Conservation (phyloP, 2,329 filamentous ascomycete genomes). For the Neoascochyta sp. region DNA sequence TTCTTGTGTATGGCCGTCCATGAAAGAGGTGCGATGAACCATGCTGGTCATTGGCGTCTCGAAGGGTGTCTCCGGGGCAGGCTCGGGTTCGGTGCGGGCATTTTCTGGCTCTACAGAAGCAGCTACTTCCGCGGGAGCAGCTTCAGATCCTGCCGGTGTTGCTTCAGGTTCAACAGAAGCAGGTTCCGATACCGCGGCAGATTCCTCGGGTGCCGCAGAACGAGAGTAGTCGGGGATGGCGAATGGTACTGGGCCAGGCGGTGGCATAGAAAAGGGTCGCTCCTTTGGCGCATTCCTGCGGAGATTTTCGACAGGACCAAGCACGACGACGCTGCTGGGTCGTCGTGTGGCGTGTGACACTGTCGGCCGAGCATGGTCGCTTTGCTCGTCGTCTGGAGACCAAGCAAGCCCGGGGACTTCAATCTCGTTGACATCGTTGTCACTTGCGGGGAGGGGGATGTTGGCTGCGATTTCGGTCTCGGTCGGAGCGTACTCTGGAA, state of each 20-base stretch:
- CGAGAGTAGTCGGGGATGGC: conserved; percentile 10
- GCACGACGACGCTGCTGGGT: conserved; percentile 30
- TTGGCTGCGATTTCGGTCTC: conserved; percentile 51
- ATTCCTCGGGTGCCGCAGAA: conserved; percentile 1
- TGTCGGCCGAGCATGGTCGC: conserved; percentile 23
- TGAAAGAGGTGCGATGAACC: conserved; percentile 20
- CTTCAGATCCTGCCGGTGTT: no score
- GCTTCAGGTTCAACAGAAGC: no score
- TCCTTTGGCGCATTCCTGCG: conserved; percentile 16
- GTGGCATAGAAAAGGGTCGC: conserved; percentile 33
- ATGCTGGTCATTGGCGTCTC: conserved; percentile 22
- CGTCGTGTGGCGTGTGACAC: conserved; percentile 23
- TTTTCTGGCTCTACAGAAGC: no score
- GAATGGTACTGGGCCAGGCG: conserved; percentile 19
- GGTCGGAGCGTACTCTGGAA: conserved; percentile 43
- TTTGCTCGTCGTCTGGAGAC: conserved; percentile 55
- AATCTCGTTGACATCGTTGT: conserved; percentile 73
- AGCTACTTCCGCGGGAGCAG: no score
- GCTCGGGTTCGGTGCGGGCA: no score
- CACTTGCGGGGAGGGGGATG: conserved; percentile 65
- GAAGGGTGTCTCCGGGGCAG: conserved; percentile 21
- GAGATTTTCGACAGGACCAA: conserved; percentile 18
- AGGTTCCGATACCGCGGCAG: no score
- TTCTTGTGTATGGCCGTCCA: conserved; percentile 12
- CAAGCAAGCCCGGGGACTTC: conserved; percentile 69